Base-by-base conservation (phyloP, 805 yeast genomes). In the Yarrowia sp. region DNA sequence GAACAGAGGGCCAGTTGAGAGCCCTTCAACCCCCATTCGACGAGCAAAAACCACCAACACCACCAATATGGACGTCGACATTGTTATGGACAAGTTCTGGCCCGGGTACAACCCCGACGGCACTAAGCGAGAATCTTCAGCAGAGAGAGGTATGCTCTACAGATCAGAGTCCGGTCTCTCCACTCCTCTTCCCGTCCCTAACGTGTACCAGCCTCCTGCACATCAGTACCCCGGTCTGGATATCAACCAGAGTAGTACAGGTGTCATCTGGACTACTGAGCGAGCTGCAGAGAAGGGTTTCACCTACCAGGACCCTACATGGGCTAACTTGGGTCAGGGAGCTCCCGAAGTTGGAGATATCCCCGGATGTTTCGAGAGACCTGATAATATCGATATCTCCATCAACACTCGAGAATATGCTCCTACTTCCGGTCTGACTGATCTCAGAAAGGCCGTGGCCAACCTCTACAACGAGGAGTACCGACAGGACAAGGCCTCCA, bases 241-340 rank as follows among this genome's bases (percentile, higher is more conserved):
- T 73, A 81, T 83, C 36, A 78, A 79, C 65, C 86, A 83, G 69
- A 81, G 85, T 12, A 82, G 86, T 12, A 84, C 88, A 0, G 88
- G 88, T 65, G 88, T 84, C 35, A 79, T 84, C 62, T 84, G 88
- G 88, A 83, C 83, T 64, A 84, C 88, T 1, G 87, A 84, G 69
- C 76, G 86, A 67, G 88, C 88, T 32, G 73, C 76, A 48, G 86
- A 82, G 67, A 81, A 83, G 70, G 88, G 88, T 0, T 84, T 76
- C 70, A 75, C 73, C 65, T 76, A 77, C 12, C 78, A 75, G 22
- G 73, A 72, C 62, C 72, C 59, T 19, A 70, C 69, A 22, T 84
- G 87, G 87, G 83, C 85, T 40, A 84, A 84, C 71, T 75, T 84
- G 71, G 88, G 88, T 46, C 88, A 84, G 71, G 88, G 88, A 54